Percentiles rank a stretch among this genome's conserved stretches.
Evolutionary conservation across 129 eudicot genomes (phyloP).

Genomic region (Flaveria linearis): DNA sequence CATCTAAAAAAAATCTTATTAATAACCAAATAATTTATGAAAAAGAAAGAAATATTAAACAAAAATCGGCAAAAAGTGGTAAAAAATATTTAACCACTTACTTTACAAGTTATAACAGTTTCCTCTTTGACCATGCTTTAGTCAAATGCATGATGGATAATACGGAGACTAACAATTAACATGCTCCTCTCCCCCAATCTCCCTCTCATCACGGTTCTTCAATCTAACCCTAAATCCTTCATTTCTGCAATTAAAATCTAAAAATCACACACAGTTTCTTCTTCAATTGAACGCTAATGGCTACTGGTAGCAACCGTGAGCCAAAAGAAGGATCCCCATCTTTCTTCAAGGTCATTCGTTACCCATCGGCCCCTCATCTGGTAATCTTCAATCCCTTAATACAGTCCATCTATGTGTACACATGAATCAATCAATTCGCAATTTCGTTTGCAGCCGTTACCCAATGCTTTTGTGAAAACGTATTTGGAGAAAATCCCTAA

Average conservation of each 20-base stretch:
- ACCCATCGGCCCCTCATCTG: slow-evolving; percentile 37
- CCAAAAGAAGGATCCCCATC: slow-evolving; percentile 20
- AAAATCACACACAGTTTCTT: not conserved
- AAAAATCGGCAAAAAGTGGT: not conserved
- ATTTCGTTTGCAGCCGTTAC: slow-evolving; percentile 25
- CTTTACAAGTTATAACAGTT: no score
- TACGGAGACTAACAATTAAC: not conserved
- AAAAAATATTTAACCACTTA: not conserved
- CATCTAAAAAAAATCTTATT: no score
- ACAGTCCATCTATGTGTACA: not conserved
- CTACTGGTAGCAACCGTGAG: not conserved
- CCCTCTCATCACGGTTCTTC: not conserved
- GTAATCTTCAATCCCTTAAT: slow-evolving; percentile 18
- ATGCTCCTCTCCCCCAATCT: not conserved
- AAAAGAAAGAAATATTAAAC: no score
- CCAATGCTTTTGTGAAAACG: slow-evolving; percentile 22
- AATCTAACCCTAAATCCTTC: slow-evolving; percentile 30
- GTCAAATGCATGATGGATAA: no score
- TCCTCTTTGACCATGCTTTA: no score
- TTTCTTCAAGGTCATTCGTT: slow-evolving; percentile 36
- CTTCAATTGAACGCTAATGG: slow-evolving; percentile 26
- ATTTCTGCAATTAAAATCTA: not conserved
- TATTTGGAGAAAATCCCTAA: slow-evolving; percentile 23
- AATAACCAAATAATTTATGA: no score
- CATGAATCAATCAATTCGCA: not conserved